phyloP scores from a whole-genome alignment of 306 rosid genomes.

The Rubus idaeus region DNA sequence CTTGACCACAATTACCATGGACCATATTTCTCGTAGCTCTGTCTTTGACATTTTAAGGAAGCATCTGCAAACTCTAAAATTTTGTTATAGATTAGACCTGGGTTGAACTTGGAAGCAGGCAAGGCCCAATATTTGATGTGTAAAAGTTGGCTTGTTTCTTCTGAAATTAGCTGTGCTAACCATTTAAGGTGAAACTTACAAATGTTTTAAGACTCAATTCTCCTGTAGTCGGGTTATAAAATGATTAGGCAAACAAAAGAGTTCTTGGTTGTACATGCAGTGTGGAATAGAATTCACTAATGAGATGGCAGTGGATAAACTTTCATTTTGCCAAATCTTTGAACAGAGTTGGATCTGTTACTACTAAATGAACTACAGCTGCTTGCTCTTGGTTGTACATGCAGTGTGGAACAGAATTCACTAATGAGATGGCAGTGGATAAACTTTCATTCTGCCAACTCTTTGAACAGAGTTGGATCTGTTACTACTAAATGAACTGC shows the following conservation, averaged over 20 bases:
- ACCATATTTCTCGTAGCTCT: neutral
- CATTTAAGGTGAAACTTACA: neutral
- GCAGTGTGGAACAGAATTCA: neutral
- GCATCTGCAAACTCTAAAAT: neutral
- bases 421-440: neutral
- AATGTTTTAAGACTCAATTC: neutral
- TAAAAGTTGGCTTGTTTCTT: neutral
- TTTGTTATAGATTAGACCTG: neutral
- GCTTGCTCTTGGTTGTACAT: neutral
- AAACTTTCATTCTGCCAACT: neutral
- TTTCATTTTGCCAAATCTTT: neutral
- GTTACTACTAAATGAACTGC: neutral
- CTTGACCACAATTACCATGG: neutral
- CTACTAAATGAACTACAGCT: neutral
- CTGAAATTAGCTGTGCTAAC: neutral
- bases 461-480: neutral
- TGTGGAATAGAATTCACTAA: neutral
- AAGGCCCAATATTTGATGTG: neutral
- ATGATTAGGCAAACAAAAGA: neutral
- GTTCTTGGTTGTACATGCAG: neutral
- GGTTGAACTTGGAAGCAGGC: conserved; percentile 5
- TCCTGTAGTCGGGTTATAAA: neutral
- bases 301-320: neutral
- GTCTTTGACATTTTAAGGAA: conserved; percentile 1
- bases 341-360: neutral